Evolutionary conservation across 495 filamentous ascomycete species (phyloP).

Genomic region (Cercophora newfieldiana): DNA sequence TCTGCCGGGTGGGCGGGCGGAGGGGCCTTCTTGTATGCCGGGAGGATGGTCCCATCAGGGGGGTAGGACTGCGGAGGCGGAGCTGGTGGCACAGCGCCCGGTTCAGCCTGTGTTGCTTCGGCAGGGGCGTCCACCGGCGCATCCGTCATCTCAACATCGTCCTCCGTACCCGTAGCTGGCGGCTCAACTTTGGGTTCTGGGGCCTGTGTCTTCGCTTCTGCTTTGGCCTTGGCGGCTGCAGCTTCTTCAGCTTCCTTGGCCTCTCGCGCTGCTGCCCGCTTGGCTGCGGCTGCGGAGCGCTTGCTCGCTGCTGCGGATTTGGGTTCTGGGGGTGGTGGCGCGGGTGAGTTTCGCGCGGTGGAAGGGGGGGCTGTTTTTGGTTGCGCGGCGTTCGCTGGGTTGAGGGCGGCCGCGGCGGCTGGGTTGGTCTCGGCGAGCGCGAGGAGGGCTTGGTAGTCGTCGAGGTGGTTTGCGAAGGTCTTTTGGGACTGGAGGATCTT

Average conservation of each 20-base stretch:
- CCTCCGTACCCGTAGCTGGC: constrained; percentile 29
- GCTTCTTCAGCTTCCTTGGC: constrained; percentile 26
- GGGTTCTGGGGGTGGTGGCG: constrained; percentile 14
- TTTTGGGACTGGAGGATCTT: constrained; percentile 90
- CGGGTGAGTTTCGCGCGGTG: constrained; percentile 25
- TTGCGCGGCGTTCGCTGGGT: constrained; percentile 13
- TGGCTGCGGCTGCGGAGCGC: constrained; percentile 27
- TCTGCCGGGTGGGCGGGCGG: constrained; percentile 50
- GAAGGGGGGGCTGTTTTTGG: constrained; percentile 24
- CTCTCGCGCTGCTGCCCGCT: constrained; percentile 30
- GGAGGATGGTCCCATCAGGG: constrained; percentile 33
- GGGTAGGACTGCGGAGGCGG: constrained; percentile 31
- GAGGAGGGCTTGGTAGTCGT: constrained; percentile 78
- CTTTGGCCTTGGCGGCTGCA: constrained; percentile 9
- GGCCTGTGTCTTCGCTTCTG: constrained; percentile 14
- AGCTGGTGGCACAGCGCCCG: neutral
- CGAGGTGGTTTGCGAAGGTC: constrained; percentile 86
- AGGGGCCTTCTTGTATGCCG: constrained; percentile 30
- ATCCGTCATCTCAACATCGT: constrained; percentile 41
- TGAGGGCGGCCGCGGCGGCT: constrained; percentile 24
- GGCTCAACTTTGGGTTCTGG: no score
- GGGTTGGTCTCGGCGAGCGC: constrained; percentile 47
- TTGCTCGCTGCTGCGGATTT: constrained; percentile 19
- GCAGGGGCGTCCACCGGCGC: constrained; percentile 14
- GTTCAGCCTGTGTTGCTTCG: neutral